Percentiles rank a stretch among this genome's conserved stretches.
Evolutionary conservation across 495 filamentous ascomycete species (phyloP).

Genomic region (Podospora tetraspora): DNA sequence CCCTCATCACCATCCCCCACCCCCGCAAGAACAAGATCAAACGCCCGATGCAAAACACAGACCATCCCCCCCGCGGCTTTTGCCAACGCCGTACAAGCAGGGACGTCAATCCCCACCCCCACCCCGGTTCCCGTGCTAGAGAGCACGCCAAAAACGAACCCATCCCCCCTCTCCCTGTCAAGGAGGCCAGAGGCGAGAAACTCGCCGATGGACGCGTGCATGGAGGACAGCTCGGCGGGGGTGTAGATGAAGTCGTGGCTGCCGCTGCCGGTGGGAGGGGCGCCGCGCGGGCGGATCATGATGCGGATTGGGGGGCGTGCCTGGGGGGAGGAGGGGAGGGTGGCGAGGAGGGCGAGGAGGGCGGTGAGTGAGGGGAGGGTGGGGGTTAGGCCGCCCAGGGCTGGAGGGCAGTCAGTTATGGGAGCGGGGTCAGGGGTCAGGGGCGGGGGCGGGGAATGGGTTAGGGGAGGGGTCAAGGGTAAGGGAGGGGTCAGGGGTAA

Average conservation of each 20-base stretch:
- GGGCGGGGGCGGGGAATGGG: not conserved
- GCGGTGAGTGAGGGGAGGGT: constrained; percentile 19
- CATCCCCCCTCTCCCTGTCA: constrained; percentile 28
- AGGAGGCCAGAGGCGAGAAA: constrained; percentile 29
- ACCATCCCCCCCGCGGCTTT: constrained; percentile 22
- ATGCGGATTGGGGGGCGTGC: constrained; percentile 28
- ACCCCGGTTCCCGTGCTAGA: not conserved
- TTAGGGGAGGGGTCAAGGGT: not conserved
- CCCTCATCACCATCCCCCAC: constrained; percentile 3
- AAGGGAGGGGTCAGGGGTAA: not conserved
- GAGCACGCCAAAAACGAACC: constrained; percentile 44
- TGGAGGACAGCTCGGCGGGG: constrained; percentile 25
- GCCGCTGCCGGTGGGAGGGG: constrained; percentile 5
- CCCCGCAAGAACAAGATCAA: constrained; percentile 32
- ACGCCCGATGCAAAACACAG: constrained; percentile 39
- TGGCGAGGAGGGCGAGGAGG: constrained; percentile 13
- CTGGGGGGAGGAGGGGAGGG: constrained; percentile 12
- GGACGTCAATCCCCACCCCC: constrained; percentile 26
- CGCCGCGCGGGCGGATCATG: constrained; percentile 44
- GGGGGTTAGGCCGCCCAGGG: constrained; percentile 37
- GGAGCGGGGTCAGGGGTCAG: not conserved
- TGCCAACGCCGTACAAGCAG: constrained; percentile 23
- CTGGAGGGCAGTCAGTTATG: not conserved
- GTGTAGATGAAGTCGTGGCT: constrained; percentile 39
- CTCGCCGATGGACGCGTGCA: constrained; percentile 25